Percentiles rank a stretch among this genome's conserved stretches.
Evolutionary conservation across 2,329 filamentous ascomycete species (phyloP).

Genomic region (Periconia macrospinosa): DNA sequence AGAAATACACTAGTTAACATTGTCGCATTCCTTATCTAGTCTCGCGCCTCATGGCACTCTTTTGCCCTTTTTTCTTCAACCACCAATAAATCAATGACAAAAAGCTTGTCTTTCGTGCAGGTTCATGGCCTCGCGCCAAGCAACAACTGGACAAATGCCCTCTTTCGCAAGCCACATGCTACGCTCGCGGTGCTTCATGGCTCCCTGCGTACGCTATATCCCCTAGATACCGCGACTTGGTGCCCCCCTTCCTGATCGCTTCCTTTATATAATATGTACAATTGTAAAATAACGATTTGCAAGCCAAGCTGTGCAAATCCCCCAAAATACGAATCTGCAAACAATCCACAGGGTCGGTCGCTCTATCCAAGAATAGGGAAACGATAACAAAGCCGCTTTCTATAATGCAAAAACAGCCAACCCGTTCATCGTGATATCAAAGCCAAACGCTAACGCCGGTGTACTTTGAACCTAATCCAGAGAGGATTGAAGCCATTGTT

Average conservation of each 20-base stretch:
- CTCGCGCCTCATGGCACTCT: too few relatives aligned
- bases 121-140: not conserved
- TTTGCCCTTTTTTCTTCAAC: too few relatives aligned
- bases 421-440: constrained; percentile 10
- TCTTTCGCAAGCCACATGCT: not conserved
- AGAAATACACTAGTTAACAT: too few relatives aligned
- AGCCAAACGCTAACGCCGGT: not conserved
- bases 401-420: constrained; percentile 7
- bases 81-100: too few relatives aligned
- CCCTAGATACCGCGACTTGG: not conserved
- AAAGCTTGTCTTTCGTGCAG: not conserved
- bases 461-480: not conserved
- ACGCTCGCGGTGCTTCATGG: not conserved
- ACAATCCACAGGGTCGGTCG: not conserved
- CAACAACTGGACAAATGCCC: not conserved
- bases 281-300: not conserved
- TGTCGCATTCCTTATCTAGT: too few relatives aligned
- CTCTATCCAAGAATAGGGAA: not conserved
- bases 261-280: not conserved
- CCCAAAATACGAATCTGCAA: not conserved
- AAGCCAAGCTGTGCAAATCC: not conserved
- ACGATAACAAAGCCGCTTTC: constrained; percentile 1
- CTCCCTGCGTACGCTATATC: not conserved
- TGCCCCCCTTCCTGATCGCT: too few relatives aligned
- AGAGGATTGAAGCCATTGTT: not conserved